Base-by-base conservation (phyloP, 1,284 basidiomycete species). In the Abortiporus biennis region DNA sequence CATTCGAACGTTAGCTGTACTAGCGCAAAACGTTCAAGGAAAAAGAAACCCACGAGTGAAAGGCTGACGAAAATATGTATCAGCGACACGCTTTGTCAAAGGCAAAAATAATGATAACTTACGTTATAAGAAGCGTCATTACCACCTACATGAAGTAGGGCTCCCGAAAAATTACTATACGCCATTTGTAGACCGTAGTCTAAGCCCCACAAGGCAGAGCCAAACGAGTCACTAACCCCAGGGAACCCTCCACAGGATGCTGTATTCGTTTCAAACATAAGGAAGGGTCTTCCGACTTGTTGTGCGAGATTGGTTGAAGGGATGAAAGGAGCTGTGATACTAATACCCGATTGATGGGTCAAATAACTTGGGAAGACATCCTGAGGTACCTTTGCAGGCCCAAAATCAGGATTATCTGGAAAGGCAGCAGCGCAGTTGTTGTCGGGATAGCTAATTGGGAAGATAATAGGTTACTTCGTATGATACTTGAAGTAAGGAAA, bases 181-280 rank as follows among this genome's bases (percentile, higher is more conserved):
- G 78, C 81, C 73, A 84, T 72, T 54, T 76, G 69, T 45, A 85
- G 62, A 1, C 65, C 71, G 56, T 80, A 83, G 53, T 85, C 83
- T 22, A 81, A 43, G 0, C 65, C 76, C 88, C 88, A 90, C 17
- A 90, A 66, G 2, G 84, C 75, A 0, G 78, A 78, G 2, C 76
- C 82, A 53, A 85, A 90, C 17, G 66, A 68, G 46, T 77, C 69
- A 40, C 69, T 71, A 38, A 79, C 55, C 3, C 76, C 76, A 9
- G 66, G 54, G 52, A 78, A 76, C 16, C 76, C 77, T 48, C 73
- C 72, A 55, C 77, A 80, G 34, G 67, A 70, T 2, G 74, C 76
- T 2, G 73, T 69, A 55, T 78, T 79, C 34, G 71, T 76, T 56
- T 78, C 75, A 48, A 76, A 63, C 65, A 70, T 62, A 32, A 85